Evolutionary conservation across 495 filamentous ascomycete species (phyloP), one percentile per base, ranked within the genome.

Genomic region (Talaromyces borbonicus): DNA sequence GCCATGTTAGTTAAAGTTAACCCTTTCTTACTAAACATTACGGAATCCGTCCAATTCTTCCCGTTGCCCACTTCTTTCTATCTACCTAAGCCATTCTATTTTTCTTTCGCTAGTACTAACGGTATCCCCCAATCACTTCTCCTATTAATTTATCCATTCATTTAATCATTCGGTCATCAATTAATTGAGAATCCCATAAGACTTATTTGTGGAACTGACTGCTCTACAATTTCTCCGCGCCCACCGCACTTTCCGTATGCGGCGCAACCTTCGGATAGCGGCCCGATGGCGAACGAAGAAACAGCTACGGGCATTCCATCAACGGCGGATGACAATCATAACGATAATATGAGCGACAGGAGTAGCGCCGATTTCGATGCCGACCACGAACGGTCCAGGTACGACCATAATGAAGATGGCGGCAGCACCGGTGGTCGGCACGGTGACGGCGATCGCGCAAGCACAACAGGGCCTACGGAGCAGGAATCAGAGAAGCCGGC

Each of bases 361-460:
- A 71, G 69, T 48, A 69, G 68, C 47, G 68, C 65, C 46, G 70
- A 65, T 20, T 62, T 52, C 15, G 65, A 59, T 16, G 20, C 15
- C 12, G 38, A n/a, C n/a, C n/a, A 41, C 12, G 65, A 58, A 24
- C 15, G 20, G 5, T 15, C 19, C 8, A 20, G n/a, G 16, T 41
- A 41, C 2, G 38, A 23, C 24, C 38, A 26, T 4, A 41, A n/a
- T 4, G 35, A 27, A 12, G 32, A 38, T 16, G 18, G 26, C 33
- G 20, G 6, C 19, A 7, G 15, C 23, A 9, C 9, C n/a, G 22
- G 14, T 15, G 22, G 38, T 14, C 38, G 47, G 52, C 8, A 78
- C 71, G 35, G 77, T 71, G 31, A 78, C 80, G 43, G 78, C 78
- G 54, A n/a, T n/a, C n/a, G n/a, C n/a, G n/a, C n/a, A n/a, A n/a